phyloP scores from a whole-genome alignment of 768 basidiomycete species.

The Albatrellus ellisii region DNA sequence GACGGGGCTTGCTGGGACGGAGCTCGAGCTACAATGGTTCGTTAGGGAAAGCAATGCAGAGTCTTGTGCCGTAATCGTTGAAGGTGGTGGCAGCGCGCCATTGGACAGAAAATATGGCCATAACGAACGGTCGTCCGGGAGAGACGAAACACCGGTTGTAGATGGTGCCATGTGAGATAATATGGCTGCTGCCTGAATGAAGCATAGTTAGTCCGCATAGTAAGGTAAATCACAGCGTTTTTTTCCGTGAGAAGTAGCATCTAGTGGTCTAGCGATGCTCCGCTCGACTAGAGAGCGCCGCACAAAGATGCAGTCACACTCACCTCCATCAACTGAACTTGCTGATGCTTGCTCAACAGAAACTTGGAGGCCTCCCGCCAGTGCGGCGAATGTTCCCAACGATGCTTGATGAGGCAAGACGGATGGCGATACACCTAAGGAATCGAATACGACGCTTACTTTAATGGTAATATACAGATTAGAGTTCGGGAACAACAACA shows the following conservation, averaged over 20 bases:
- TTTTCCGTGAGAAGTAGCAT: no score
- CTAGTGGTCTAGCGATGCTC: not conserved
- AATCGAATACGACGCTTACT: not conserved
- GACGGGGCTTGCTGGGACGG: constrained; percentile 28
- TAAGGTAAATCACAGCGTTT: constrained; percentile 3
- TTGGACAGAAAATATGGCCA: constrained; percentile 82
- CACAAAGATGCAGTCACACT: constrained; percentile 12
- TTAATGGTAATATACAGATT: not conserved
- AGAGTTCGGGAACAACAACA: constrained; percentile 4
- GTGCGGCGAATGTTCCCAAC: constrained; percentile 95
- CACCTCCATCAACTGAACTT: constrained; percentile 92
- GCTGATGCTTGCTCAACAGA: constrained; percentile 90
- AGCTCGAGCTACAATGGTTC: constrained; percentile 33
- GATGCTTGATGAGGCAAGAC: constrained; percentile 91
- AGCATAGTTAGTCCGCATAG: constrained; percentile 3
- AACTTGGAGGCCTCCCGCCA: constrained; percentile 92
- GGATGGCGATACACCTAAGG: constrained; percentile 77
- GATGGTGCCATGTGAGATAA: constrained; percentile 74
- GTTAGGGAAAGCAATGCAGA: constrained; percentile 1
- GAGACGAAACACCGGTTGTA: constrained; percentile 48
- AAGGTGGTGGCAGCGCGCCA: constrained; percentile 47
- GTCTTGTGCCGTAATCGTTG: constrained; percentile 2
- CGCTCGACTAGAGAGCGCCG: not conserved
- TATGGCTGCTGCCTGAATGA: constrained; percentile 76
- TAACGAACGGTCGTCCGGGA: constrained; percentile 88